Evolutionary conservation across 1,284 basidiomycete species (phyloP).

Genomic region (Tranzscheliella williamsii): DNA sequence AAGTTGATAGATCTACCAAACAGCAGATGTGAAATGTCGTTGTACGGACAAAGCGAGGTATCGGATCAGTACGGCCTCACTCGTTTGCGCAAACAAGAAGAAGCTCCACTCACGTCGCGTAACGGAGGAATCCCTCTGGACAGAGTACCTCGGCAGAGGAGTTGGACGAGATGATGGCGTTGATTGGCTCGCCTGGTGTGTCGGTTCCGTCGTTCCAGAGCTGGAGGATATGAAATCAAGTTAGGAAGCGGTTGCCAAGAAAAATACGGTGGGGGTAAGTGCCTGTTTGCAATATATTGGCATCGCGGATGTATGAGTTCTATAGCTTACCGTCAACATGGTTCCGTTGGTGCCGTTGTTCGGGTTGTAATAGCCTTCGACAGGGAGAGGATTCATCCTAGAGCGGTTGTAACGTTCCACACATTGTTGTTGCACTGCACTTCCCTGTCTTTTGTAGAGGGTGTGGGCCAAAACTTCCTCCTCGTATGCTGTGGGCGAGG

Average conservation of each 20-base stretch:
- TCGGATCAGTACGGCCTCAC: too few relatives aligned
- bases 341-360: constrained; percentile 33
- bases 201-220: constrained; percentile 29
- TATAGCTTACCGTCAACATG: constrained; percentile 39
- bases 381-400: constrained; percentile 27
- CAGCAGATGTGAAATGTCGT: too few relatives aligned
- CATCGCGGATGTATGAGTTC: too few relatives aligned
- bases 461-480: too few relatives aligned
- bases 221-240: constrained; percentile 1
- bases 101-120: constrained; percentile 39
- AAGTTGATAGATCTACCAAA: constrained; percentile 43
- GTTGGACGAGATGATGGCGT: constrained; percentile 53
- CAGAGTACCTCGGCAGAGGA: constrained; percentile 45
- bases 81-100: too few relatives aligned
- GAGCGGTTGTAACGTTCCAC: constrained; percentile 33
- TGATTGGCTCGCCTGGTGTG: constrained; percentile 55
- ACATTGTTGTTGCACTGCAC: constrained; percentile 20
- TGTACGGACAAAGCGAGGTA: too few relatives aligned
- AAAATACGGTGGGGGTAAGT: too few relatives aligned
- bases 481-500: too few relatives aligned
- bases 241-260: background rate
- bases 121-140: constrained; percentile 55
- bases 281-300: too few relatives aligned
- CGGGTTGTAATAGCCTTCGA: constrained; percentile 25
- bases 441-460: constrained; percentile 9